Base-by-base conservation (phyloP, 2,329 filamentous ascomycete species). In the Aspergillus viridinutans region DNA sequence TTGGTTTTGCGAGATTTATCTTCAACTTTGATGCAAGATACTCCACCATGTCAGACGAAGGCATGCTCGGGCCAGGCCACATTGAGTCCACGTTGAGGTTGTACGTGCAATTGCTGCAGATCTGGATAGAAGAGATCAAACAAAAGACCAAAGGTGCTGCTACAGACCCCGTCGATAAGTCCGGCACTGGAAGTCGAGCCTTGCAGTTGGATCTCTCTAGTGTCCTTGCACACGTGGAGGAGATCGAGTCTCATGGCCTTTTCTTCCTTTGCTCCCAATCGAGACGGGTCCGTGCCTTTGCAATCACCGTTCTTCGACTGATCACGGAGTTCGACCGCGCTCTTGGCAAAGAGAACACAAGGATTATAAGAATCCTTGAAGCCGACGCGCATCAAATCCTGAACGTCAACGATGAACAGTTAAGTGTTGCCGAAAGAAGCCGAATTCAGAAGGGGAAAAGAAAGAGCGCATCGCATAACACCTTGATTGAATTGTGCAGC, bases 251-350 rank as follows among this genome's bases (percentile, higher is more conserved):
- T 0, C 94, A 97, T 70, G 95, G 94, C 0, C 76, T 99, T 2
- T 99, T 99, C 79, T 99, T 99, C 71, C 79, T 99, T 6, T 99
- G 94, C 72, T 99, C 94, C 0, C 94, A 97, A 65, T 97, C 94
- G 5, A 85, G 91, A 53, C 85, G 90, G 54, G 94, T 99, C 26
- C 86, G 94, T 52, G 83, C 90, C 57, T 96, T 94, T 72, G 92
- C 94, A 2, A 90, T 99, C 53, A 96, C 90, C 1, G 93, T 99
- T 1, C 80, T 99, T 26, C 89, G 91, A 4, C 83, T 97, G 25
- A 93, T 97, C 61, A 92, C 88, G 1, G 93, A 99, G 64, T 97
- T 99, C 63, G 94, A 99, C 68, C 87, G 83, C 14, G 93, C 91
- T 2, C 83, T 99, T 3, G 90, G 90, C 12, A 92, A 94, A 63